Base-by-base conservation (phyloP, 768 basidiomycete species). In the Trametes maxima region DNA sequence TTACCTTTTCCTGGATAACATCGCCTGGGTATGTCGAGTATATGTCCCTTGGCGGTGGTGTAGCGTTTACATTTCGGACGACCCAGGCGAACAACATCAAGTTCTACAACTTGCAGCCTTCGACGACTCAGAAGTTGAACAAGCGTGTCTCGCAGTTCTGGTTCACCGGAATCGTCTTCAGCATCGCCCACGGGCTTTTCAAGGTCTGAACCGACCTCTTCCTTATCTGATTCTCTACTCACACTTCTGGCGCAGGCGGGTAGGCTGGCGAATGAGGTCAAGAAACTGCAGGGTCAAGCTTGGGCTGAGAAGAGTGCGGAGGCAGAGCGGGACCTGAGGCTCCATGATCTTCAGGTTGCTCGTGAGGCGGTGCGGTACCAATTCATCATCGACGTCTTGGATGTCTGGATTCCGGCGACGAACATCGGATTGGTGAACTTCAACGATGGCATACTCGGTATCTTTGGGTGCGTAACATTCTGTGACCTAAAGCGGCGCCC, bases 391-490 rank as follows among this genome's bases (percentile, higher is more conserved):
- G 97, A 99, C 73, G 69, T 85, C 19, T 78, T 95, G 59, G 97
- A 99, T 72, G 74, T 94, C 60, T 95, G 89, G 87, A 86, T 95
- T 68, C 97, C 97, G 5, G 90, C 94, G 7, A 87, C 88, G 19
- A 89, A 83, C 59, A 81, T 95, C 42, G 92, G 89, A 16, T 76
- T 91, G 54, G 80, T 87, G 64, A 82, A 83, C 65, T 67, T 95
- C 65, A 93, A 89, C 70, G 97, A 98, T 62, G 95, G 96, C 24
- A 69, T 85, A 19, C 76, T 96, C 28, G 96, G 97, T 56, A 78
- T 92, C 59, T 81, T 92, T 64, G 97, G 96, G 93, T 96, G 62
- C 69, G 83, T 76, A 47, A 24, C 44, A 44, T 8, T 5, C 46
- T 19, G 36, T n/a, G 25, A 21, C 11, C 2, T 24, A 46, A 12